A percentile compares a stretch with the other conserved stretches of the same genome.
Conservation (phyloP, 176 grass and related monocot genomes). For the Rhynchospora tenuis region DNA sequence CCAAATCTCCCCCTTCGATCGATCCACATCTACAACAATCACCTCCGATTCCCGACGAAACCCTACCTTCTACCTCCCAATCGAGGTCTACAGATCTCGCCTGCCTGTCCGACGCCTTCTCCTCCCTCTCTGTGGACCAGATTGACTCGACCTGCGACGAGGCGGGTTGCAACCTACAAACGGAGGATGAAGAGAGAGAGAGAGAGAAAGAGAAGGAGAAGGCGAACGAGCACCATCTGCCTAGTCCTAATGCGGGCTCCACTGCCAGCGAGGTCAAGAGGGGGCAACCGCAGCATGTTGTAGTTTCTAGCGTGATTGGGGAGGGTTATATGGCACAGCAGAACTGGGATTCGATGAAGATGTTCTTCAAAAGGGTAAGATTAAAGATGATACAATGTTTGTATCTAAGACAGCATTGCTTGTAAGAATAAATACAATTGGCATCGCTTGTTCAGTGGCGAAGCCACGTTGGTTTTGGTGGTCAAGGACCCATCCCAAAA, state of each 20-base stretch:
- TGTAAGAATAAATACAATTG: constrained; percentile 22
- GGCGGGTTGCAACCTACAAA: constrained; percentile 41
- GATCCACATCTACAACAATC: neutral
- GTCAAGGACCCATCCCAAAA: no score
- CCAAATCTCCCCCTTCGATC: no score
- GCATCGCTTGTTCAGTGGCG: constrained; percentile 30
- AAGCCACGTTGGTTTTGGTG: no score
- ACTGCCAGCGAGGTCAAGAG: neutral
- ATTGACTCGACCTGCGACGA: constrained; percentile 59
- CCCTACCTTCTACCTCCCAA: neutral
- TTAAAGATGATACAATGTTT: constrained; percentile 2
- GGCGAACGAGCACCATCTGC: no score
- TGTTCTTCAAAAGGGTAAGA: constrained; percentile 70
- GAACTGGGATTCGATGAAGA: constrained; percentile 71
- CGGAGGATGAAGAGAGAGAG: constrained; percentile 42
- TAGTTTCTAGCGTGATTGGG: constrained; percentile 69
- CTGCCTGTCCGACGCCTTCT: constrained; percentile 60
- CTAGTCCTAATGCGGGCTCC: neutral
- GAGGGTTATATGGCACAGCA: constrained; percentile 44
- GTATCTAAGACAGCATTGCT: neutral
- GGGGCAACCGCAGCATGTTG: neutral
- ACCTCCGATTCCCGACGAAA: neutral
- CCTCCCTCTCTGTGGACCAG: constrained; percentile 53
- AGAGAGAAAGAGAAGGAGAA: constrained; percentile 16
- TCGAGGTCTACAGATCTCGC: constrained; percentile 42